phyloP scores from a whole-genome alignment of 495 filamentous ascomycete species.

The Penicillium ucsense region DNA sequence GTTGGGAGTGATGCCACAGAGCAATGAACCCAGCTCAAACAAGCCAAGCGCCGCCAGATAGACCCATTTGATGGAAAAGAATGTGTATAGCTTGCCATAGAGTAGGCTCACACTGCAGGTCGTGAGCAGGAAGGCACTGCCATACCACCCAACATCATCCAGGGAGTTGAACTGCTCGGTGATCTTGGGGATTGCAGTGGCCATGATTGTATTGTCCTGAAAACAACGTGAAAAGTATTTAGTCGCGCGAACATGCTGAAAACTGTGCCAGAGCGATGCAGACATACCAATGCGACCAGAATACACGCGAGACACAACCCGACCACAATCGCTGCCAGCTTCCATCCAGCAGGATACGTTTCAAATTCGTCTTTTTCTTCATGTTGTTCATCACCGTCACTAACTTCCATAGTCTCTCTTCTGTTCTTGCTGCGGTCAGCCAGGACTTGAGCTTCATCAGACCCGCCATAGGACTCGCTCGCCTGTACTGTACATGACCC shows the following conservation, averaged over 20 bases:
- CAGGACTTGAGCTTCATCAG: background rate
- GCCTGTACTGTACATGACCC: background rate
- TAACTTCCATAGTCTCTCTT: background rate
- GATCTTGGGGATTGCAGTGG: conserved; percentile 6
- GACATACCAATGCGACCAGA: background rate
- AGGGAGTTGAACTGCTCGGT: conserved; percentile 15
- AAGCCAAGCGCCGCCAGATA: conserved; percentile 12
- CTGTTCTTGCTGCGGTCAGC: background rate
- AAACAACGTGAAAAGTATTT: no score
- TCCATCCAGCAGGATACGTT: background rate
- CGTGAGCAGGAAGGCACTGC: conserved; percentile 36
- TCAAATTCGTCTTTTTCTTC: background rate
- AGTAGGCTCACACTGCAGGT: conserved; percentile 29
- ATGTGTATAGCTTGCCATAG: conserved; percentile 33
- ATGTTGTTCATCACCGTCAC: background rate
- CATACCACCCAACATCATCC: conserved; percentile 44
- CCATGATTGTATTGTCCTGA: no score
- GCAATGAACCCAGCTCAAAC: conserved; percentile 58
- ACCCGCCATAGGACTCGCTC: background rate
- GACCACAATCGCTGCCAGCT: background rate
- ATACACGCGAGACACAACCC: background rate
- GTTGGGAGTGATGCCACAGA: conserved; percentile 62
- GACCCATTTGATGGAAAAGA: conserved; percentile 32
- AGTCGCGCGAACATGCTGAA: no score
- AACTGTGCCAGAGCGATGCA: background rate